Conservation (phyloP, 75 land plant genomes). For the Ceratopteris richardii region DNA sequence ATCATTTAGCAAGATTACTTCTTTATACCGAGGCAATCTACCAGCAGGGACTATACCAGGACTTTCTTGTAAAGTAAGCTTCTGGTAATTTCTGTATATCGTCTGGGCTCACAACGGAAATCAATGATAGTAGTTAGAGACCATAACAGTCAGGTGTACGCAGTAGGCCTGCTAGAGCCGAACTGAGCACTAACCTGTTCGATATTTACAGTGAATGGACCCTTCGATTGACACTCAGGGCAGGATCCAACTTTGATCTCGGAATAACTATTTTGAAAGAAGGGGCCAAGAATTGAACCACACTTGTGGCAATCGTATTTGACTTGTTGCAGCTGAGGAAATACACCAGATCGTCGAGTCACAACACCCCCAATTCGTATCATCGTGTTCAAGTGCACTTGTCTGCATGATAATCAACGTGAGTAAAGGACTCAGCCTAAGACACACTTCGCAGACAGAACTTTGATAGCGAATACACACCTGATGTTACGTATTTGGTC, state of each 20-base stretch:
- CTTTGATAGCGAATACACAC: slow-evolving; percentile 19
- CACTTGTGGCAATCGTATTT: slow-evolving; percentile 96
- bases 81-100: slow-evolving; percentile 95
- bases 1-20: slow-evolving; percentile 90
- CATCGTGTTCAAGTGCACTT: slow-evolving; percentile 87
- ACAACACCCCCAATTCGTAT: slow-evolving; percentile 97
- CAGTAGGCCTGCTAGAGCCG: too few relatives aligned
- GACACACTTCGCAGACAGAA: too few relatives aligned
- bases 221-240: slow-evolving; percentile 96
- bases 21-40: slow-evolving; percentile 92
- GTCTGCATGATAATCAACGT: slow-evolving; percentile 36
- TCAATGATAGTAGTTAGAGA: background rate
- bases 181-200: slow-evolving; percentile 56
- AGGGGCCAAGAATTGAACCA: slow-evolving; percentile 77
- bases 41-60: slow-evolving; percentile 98
- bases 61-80: slow-evolving; percentile 93
- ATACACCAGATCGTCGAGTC: slow-evolving; percentile 92
- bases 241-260: slow-evolving; percentile 99
- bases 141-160: background rate
- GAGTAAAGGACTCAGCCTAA: background rate
- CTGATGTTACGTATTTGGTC: slow-evolving; percentile 95
- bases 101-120: slow-evolving; percentile 47
- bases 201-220: slow-evolving; percentile 88
- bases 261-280: slow-evolving; percentile 82
- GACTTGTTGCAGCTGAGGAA: slow-evolving; percentile 94